phyloP scores from a whole-genome alignment of 768 basidiomycete genomes.

The Tylopilus vinaceipallidus region DNA sequence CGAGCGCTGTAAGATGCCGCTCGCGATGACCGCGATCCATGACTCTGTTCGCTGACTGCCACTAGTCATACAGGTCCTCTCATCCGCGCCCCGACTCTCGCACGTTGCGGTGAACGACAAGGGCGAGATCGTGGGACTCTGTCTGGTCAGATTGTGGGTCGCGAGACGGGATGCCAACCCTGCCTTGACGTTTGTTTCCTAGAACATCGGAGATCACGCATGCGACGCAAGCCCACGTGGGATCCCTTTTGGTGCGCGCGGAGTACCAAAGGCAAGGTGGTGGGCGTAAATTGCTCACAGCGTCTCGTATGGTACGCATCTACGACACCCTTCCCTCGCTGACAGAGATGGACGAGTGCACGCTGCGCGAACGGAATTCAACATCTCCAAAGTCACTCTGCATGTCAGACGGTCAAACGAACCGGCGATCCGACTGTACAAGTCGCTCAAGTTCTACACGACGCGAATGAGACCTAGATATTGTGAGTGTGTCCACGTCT shows the following conservation, averaged over 20 bases:
- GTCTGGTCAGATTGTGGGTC: conserved; percentile 12
- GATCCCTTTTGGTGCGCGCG: conserved; percentile 1
- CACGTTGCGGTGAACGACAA: conserved; percentile 1
- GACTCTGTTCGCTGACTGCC: neutral
- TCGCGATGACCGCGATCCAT: neutral
- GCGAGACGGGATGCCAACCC: neutral
- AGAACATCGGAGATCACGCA: conserved; percentile 8
- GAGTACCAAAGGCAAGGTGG: conserved; percentile 6
- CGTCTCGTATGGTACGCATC: conserved; percentile 1
- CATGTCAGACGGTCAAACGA: conserved; percentile 10
- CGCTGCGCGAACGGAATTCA: neutral
- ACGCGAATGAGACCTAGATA: neutral
- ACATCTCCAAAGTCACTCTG: conserved; percentile 6
- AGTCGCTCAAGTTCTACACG: conserved; percentile 3
- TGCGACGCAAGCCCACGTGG: conserved; percentile 5
- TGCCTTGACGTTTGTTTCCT: neutral
- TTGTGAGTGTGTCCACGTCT: conserved; percentile 1
- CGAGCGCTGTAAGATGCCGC: neutral
- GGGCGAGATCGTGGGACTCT: conserved; percentile 4
- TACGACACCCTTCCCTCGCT: neutral
- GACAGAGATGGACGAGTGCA: neutral
- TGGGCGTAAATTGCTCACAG: conserved; percentile 1
- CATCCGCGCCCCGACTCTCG: conserved; percentile 1
- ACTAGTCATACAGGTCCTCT: neutral
- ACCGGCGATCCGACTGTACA: conserved; percentile 8